These are phyloP conservation scores for Saposhnikovia divaricata DNA, from an alignment of 129 eudicot species.

Conservation along the genomic window DNA sequence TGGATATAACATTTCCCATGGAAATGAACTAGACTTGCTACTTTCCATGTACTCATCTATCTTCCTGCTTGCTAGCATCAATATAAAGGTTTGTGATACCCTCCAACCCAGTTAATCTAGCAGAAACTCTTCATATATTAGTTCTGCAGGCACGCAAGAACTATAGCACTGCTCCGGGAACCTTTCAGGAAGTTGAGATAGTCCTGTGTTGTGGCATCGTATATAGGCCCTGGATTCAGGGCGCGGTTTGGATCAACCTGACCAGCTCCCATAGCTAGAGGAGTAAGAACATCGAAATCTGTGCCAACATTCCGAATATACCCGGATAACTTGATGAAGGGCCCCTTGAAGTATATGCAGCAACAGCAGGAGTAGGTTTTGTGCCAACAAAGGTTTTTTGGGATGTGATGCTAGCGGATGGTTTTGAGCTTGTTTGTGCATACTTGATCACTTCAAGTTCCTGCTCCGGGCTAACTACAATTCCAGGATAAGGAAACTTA, in stretches of 20 bases:
- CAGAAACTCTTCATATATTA: too few relatives aligned
- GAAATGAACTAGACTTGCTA: too few relatives aligned
- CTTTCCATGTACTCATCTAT: too few relatives aligned
- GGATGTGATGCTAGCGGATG: slow-evolving; percentile 26
- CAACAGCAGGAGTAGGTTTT: slow-evolving; percentile 31
- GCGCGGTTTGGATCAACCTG: slow-evolving; percentile 31
- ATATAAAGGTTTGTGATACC: too few relatives aligned
- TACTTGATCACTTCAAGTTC: slow-evolving; percentile 25
- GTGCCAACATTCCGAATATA: slow-evolving; percentile 5
- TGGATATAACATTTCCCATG: too few relatives aligned
- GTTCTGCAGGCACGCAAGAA: too few relatives aligned
- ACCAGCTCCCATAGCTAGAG: slow-evolving; percentile 34
- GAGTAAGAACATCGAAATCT: slow-evolving; percentile 1
- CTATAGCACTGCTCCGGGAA: too few relatives aligned
- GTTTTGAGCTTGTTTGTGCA: slow-evolving; percentile 2
- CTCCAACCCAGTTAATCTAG: too few relatives aligned
- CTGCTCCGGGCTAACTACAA: slow-evolving; percentile 20
- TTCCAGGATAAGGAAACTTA: slow-evolving; percentile 28
- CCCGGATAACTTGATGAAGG: slow-evolving; percentile 37
- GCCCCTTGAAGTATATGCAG: slow-evolving; percentile 43
- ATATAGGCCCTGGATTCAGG: not conserved
- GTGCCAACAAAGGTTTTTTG: slow-evolving; percentile 37
- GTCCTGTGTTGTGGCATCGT: too few relatives aligned
- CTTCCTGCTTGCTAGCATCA: too few relatives aligned
- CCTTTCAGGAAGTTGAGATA: too few relatives aligned